Evolutionary conservation across 2,329 filamentous ascomycete species (phyloP).

Genomic region (Ceratocystis destructans): DNA sequence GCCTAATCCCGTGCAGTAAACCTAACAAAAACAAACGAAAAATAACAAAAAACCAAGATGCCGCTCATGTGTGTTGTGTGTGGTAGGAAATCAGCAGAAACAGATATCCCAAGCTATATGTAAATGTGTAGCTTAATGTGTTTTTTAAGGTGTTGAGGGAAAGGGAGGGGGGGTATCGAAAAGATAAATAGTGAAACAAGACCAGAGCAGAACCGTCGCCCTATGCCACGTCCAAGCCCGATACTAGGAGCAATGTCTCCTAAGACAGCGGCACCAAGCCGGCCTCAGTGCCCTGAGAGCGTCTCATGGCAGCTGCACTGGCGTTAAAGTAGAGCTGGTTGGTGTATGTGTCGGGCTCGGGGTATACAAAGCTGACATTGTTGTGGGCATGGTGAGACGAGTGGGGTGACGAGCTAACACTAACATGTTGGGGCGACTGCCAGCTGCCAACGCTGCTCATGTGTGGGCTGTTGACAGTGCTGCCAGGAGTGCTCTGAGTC

Average conservation of each 20-base stretch:
- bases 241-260: background rate
- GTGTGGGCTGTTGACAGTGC: constrained; percentile 73
- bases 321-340: constrained; percentile 56
- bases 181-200: background rate
- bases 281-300: constrained; percentile 41
- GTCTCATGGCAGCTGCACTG: constrained; percentile 34
- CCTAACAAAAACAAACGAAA: background rate
- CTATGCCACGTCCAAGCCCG: too few species aligned
- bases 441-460: constrained; percentile 61
- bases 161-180: background rate
- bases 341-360: constrained; percentile 64
- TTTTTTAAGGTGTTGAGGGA: background rate
- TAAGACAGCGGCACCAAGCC: constrained; percentile 26
- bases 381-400: constrained; percentile 41
- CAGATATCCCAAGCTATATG: background rate
- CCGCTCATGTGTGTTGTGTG: constrained; percentile 7
- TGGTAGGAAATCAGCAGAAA: background rate
- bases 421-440: constrained; percentile 54
- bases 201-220: background rate
- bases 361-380: constrained; percentile 55
- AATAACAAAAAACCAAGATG: background rate
- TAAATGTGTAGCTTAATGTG: background rate
- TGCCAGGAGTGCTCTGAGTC: constrained; percentile 51
- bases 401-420: constrained; percentile 7
- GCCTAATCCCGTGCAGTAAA: background rate